phyloP scores from a whole-genome alignment of 495 filamentous ascomycete genomes.

The Aspergillus baeticus region DNA sequence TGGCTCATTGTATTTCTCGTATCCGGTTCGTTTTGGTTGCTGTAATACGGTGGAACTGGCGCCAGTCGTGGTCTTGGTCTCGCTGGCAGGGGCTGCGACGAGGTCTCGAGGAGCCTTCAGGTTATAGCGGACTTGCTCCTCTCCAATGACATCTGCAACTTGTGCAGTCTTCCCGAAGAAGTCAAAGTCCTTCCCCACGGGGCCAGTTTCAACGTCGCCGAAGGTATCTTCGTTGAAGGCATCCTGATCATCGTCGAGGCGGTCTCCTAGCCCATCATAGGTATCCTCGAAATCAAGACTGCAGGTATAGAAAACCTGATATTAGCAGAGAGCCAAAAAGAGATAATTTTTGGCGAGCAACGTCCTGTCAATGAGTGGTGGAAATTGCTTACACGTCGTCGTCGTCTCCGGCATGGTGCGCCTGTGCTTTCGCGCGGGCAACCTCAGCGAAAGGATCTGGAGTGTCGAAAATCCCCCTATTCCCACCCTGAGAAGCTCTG shows the following conservation, averaged over 20 bases:
- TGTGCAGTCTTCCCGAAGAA: slow-evolving; percentile 91
- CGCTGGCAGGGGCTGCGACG: slow-evolving; percentile 32
- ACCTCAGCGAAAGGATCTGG: slow-evolving; percentile 89
- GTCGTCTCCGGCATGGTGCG: slow-evolving; percentile 54
- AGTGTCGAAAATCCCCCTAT: slow-evolving; percentile 76
- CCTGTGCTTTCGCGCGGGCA: slow-evolving; percentile 45
- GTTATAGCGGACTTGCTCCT: slow-evolving; percentile 81
- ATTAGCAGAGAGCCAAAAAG: slow-evolving; percentile 9
- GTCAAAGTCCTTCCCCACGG: slow-evolving; percentile 90
- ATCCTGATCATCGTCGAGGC: slow-evolving; percentile 90
- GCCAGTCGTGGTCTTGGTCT: slow-evolving; percentile 29
- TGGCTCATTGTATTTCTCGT: slow-evolving; percentile 80
- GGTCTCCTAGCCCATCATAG: slow-evolving; percentile 92
- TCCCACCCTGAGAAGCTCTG: slow-evolving; percentile 49
- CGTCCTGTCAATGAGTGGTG: not conserved
- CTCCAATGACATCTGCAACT: slow-evolving; percentile 77
- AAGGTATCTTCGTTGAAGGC: slow-evolving; percentile 99
- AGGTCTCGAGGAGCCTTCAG: slow-evolving; percentile 58
- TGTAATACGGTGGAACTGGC: slow-evolving; percentile 38
- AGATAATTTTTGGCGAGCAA: not conserved
- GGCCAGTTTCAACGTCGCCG: slow-evolving; percentile 50
- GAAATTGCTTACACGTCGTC: slow-evolving; percentile 69
- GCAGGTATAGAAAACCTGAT: not conserved
- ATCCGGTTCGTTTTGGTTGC: slow-evolving; percentile 70
- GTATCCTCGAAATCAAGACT: slow-evolving; percentile 96